Conservation (phyloP, 2,329 filamentous ascomycete species). For the Verticillium dahliae region DNA sequence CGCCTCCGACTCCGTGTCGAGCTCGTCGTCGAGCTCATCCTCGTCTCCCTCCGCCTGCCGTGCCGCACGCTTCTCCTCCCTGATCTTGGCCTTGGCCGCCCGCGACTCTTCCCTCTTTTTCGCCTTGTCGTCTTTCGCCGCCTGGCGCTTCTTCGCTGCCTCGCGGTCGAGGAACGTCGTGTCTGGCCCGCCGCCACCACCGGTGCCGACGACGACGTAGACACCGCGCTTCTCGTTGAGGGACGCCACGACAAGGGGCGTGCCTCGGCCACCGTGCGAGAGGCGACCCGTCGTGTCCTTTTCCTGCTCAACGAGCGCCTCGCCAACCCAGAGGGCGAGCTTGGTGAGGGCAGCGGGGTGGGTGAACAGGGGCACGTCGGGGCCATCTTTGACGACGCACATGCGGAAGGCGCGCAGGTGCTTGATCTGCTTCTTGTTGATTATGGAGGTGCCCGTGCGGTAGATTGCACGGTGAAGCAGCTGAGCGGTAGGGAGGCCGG, state of each 20-base stretch:
- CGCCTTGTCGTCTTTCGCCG: conserved; percentile 56
- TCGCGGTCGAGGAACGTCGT: conserved; percentile 63
- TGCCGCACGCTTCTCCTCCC: conserved; percentile 55
- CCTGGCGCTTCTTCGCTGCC: conserved; percentile 54
- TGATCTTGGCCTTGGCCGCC: conserved; percentile 49
- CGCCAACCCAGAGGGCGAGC: conserved; percentile 87
- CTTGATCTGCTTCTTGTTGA: conserved; percentile 90
- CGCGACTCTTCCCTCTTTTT: conserved; percentile 54
- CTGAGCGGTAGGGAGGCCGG: conserved; percentile 75
- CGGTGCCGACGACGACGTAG: conserved; percentile 89
- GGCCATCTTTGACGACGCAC: conserved; percentile 91
- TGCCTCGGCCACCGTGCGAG: conserved; percentile 63
- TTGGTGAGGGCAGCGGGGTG: conserved; percentile 92
- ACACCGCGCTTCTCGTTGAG: conserved; percentile 81
- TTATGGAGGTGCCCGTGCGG: conserved; percentile 81
- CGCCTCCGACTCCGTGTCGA: conserved; percentile 32
- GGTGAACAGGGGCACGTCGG: conserved; percentile 84
- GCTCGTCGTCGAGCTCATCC: conserved; percentile 43
- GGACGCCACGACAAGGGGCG: conserved; percentile 83
- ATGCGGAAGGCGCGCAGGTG: conserved; percentile 90
- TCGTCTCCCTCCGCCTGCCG: conserved; percentile 38
- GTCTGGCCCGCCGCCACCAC: conserved; percentile 74
- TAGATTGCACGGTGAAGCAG: conserved; percentile 89
- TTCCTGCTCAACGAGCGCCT: conserved; percentile 87
- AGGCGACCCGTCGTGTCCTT: conserved; percentile 65